These are phyloP conservation scores for Boletales sp. DNA, from an alignment of 768 basidiomycete species.

Conservation along the genomic window DNA sequence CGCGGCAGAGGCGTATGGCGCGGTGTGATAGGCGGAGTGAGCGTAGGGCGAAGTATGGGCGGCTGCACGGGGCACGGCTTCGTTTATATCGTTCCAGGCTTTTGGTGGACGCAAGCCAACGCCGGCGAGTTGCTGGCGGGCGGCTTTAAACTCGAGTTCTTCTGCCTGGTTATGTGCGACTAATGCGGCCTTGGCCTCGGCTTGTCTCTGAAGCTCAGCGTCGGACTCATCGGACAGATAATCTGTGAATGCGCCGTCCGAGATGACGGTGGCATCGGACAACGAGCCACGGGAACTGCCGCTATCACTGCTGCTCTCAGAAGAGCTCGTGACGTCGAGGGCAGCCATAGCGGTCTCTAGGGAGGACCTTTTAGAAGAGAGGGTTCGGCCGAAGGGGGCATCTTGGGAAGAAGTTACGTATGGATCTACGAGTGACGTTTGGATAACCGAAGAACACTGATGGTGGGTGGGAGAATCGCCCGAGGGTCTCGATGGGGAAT, in stretches of 20 bases:
- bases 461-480: constrained; percentile 16
- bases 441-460: constrained; percentile 16
- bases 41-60: constrained; percentile 23
- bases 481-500: constrained; percentile 20
- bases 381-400: constrained; percentile 32
- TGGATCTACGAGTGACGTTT: constrained; percentile 22
- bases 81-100: constrained; percentile 62
- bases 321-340: constrained; percentile 40
- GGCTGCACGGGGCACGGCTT: constrained; percentile 24
- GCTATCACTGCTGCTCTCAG: constrained; percentile 60
- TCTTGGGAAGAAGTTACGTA: constrained; percentile 27
- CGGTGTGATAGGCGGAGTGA: constrained; percentile 26
- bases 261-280: constrained; percentile 75
- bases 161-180: constrained; percentile 78
- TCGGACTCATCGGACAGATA: constrained; percentile 93
- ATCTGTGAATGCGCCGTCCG: constrained; percentile 86
- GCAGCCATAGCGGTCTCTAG: constrained; percentile 39
- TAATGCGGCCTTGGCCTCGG: constrained; percentile 73
- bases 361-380: constrained; percentile 27
- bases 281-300: constrained; percentile 48
- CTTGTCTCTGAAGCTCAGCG: constrained; percentile 81
- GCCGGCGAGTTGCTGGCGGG: constrained; percentile 70
- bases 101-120: constrained; percentile 76
- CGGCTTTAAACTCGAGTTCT: constrained; percentile 78
- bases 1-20: constrained; percentile 24